Evolutionary conservation across 768 basidiomycete genomes (phyloP), one percentile per base, ranked within the genome.

Genomic region (Lactarius hengduanensis): DNA sequence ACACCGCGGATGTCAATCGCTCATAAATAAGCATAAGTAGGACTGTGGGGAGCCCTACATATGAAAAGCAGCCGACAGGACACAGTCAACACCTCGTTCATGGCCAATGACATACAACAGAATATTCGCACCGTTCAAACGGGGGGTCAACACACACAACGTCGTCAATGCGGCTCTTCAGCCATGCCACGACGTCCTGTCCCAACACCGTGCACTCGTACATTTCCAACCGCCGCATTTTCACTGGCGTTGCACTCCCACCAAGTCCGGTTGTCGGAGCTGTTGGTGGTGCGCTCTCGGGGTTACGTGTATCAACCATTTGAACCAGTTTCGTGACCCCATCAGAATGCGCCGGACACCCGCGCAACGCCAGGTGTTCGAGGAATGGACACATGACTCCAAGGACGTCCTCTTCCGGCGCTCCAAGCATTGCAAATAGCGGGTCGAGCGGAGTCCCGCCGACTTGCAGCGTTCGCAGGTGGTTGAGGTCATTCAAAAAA

Each of bases 261-360:
- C 79, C 79, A 41, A 78, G 75, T n/a, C 71, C 53, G n/a, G 70
- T 53, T 64, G 72, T 62, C 15, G 71, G 73, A 30, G 73, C 76
- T 38, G 77, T 72, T 13, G 73, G 73, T 59, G 72, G 74, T 55
- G 76, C 73, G 59, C 74, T 77, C 62, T 79, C 80, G 0, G 91
- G 90, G 72, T 92, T 92, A 60, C 90, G 79, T 63, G 83, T 82
- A 57, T 91, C 88, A 26, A 92, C 81, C 77, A 91, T 81, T 73
- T 84, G 83, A 30, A 92, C 88, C 22, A 92, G 81, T 76, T 86
- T 87, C 59, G 80, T 79, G 30, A 89, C 83, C 32, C 84, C 86
- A 59, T 90, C 89, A 38, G 80, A 80, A 71, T 88, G 86, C 28
- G 83, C 79, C 72, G 86, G 84, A 71, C 89, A 91, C 43, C 79